A percentile compares a stretch with the other conserved stretches of the same genome.
These are phyloP conservation scores for Globisporangium sylvaticum DNA, from an alignment of 352 stramenopile genomes.

Conservation along the genomic window DNA sequence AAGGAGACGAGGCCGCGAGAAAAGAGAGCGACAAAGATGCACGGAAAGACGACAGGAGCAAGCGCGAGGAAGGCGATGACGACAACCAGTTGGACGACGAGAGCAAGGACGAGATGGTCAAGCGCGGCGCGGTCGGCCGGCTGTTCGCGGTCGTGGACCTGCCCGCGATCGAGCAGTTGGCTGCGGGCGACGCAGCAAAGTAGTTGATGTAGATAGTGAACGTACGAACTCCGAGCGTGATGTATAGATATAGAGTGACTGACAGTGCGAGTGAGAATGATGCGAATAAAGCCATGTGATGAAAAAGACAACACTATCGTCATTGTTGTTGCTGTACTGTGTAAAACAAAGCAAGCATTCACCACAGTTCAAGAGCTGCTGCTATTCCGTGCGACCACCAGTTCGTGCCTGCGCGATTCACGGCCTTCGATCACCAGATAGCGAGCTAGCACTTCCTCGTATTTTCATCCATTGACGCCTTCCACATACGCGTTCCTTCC, in stretches of 20 bases:
- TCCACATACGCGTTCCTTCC: not conserved
- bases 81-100: constrained; percentile 5
- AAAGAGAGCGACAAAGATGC: not conserved
- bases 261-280: not conserved
- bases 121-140: constrained; percentile 13
- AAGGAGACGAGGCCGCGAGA: not conserved
- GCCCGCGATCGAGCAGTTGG: constrained; percentile 6
- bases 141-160: constrained; percentile 14
- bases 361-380: not conserved
- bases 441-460: not conserved
- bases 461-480: not conserved
- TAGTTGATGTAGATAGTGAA: not conserved
- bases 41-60: constrained; percentile 5
- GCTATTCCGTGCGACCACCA: not conserved
- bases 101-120: constrained; percentile 14
- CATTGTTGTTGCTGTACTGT: not conserved
- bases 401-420: not conserved
- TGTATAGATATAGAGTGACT: not conserved
- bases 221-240: not conserved
- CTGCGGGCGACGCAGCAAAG: not conserved
- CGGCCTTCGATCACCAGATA: not conserved
- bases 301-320: not conserved
- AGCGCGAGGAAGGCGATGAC: constrained; percentile 16
- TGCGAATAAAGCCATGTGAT: not conserved
- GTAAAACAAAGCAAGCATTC: not conserved